Evolutionary conservation across 352 stramenopile genomes (phyloP), one percentile per base, ranked within the genome.

Genomic region (Phytopythium montanum): DNA sequence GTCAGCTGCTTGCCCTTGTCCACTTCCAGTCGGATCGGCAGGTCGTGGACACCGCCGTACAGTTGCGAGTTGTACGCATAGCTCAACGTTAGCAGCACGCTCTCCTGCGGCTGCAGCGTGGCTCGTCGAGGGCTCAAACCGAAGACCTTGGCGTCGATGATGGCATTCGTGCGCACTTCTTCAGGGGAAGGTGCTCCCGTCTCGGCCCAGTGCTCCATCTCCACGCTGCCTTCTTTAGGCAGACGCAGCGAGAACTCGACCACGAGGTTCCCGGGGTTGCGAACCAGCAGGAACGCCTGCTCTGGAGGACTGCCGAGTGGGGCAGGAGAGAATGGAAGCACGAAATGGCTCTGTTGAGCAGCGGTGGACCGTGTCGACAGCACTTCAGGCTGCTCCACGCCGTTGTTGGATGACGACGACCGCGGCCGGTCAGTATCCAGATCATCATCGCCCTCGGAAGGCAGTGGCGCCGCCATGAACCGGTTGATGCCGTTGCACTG

Each of bases 201-300:
- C 54, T 97, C 91, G 23, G 89, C 91, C 94, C 94, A 98, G 33
- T 92, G 88, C 53, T 98, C 93, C 26, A 98, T 88, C 63, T 98
- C 93, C 12, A 98, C 85, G 36, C 95, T 86, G 12, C 82, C 85
- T 54, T 97, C 91, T 59, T 97, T 97, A 9, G 92, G 92, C 23
- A 97, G 92, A 25, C 89, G 84, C 42, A 98, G 54, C 12, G 73
- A 67, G 59, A 96, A 97, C 14, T 84, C 72, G 9, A 95, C 88
- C 19, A 95, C 71, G 6, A 98, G 76, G 28, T 64, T 81, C 2
- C 90, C 92, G 1, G 85, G 76, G 62, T 98, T 98, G n/a, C 64
- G 67, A 13, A 98, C 67, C 33, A 94, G 84, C 28, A 98, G 29
- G 28, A 81, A 85, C 0, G 96, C 75, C 16, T 67, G 66, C 60